phyloP scores from a whole-genome alignment of 345 rosid genomes.

The Salix udensis region DNA sequence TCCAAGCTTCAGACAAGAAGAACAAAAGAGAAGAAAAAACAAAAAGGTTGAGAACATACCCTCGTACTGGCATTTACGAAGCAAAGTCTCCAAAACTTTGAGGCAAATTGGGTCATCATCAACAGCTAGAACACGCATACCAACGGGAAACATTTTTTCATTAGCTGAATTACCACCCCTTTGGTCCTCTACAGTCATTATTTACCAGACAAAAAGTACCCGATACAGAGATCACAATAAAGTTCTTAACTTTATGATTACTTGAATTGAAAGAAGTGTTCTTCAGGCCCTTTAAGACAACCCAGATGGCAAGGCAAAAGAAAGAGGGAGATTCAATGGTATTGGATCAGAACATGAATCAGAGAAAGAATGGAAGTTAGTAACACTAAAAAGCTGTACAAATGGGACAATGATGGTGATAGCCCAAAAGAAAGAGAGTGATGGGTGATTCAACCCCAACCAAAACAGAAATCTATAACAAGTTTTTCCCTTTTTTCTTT shows the following conservation, averaged over 20 bases:
- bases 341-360: slow-evolving; percentile 2
- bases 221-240: slow-evolving; percentile 15
- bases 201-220: not conserved
- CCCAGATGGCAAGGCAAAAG: slow-evolving; percentile 11
- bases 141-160: slow-evolving; percentile 48
- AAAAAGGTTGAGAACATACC: slow-evolving; percentile 31
- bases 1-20: not conserved
- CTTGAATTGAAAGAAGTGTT: not conserved
- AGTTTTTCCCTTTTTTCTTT: not conserved
- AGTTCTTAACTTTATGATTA: not conserved
- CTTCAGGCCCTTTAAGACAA: slow-evolving; percentile 10
- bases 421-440: slow-evolving; percentile 19
- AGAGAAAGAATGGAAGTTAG: slow-evolving; percentile 14
- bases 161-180: slow-evolving; percentile 13
- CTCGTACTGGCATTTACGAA: slow-evolving; percentile 59
- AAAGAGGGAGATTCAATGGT: not conserved
- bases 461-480: slow-evolving; percentile 20
- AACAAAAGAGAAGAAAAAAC: not conserved
- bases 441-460: slow-evolving; percentile 17
- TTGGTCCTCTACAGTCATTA: slow-evolving; percentile 40
- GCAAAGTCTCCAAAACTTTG: slow-evolving; percentile 47
- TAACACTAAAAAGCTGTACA: slow-evolving; percentile 18
- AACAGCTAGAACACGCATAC: slow-evolving; percentile 64
- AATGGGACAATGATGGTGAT: slow-evolving; percentile 42
- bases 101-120: slow-evolving; percentile 72